phyloP scores from a whole-genome alignment of 495 filamentous ascomycete species.

The Penicillium pancosmium region DNA sequence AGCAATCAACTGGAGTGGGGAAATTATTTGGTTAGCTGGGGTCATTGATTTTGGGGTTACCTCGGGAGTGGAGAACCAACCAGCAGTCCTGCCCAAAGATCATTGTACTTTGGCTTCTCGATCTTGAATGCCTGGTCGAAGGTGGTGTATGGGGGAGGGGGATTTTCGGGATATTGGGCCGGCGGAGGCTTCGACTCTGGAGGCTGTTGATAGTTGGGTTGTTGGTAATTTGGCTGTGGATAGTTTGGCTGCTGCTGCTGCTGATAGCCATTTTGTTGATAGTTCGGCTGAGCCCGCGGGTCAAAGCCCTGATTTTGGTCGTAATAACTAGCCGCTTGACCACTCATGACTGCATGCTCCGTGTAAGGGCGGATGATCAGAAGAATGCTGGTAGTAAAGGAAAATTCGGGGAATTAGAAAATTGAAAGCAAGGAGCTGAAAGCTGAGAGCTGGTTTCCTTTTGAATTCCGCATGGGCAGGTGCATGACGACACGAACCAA shows the following conservation, averaged over 20 bases:
- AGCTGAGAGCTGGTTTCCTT: background rate
- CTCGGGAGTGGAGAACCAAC: conserved; percentile 38
- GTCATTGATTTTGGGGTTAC: background rate
- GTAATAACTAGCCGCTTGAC: conserved; percentile 48
- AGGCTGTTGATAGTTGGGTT: conserved; percentile 24
- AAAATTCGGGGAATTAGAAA: background rate
- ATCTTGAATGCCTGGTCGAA: conserved; percentile 83
- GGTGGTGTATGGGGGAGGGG: conserved; percentile 33
- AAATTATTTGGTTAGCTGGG: conserved; percentile 16
- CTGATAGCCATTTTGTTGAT: conserved; percentile 5
- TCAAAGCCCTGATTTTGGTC: conserved; percentile 33
- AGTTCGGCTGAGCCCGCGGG: conserved; percentile 24
- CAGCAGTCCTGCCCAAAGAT: conserved; percentile 83
- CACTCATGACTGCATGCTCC: conserved; percentile 40
- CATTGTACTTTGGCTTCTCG: conserved; percentile 82
- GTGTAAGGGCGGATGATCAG: conserved; percentile 5
- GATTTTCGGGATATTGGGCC: conserved; percentile 29
- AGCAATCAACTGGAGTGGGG: conserved; percentile 58
- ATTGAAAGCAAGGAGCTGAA: conserved; percentile 24
- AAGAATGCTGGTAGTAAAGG: conserved; percentile 5
- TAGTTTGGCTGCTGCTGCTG: conserved; percentile 13
- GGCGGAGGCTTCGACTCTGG: conserved; percentile 32
- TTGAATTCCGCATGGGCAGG: conserved; percentile 20
- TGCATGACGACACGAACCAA: conserved; percentile 27
- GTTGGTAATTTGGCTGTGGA: conserved; percentile 19